phyloP scores from a whole-genome alignment of 257 asterid genomes.

The Ocimum tenuiflorum region DNA sequence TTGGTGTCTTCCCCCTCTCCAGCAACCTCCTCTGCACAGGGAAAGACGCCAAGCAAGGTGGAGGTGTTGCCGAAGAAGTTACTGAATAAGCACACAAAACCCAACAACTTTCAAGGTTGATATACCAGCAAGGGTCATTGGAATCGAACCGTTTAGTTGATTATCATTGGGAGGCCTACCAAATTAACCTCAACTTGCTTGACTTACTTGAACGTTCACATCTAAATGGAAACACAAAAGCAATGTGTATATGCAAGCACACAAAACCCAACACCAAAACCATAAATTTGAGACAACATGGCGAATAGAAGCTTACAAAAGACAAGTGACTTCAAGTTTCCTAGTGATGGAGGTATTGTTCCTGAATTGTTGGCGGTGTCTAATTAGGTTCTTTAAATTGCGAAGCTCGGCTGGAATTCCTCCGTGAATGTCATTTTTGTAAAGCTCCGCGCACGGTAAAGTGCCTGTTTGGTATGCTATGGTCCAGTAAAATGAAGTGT shows the following conservation, averaged over 20 bases:
- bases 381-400: constrained; percentile 70
- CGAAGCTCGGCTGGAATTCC: constrained; percentile 79
- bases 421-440: constrained; percentile 81
- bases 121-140: constrained; percentile 46
- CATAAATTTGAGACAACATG: not conserved
- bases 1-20: no score
- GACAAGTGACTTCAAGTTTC: constrained; percentile 69
- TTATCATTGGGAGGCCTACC: constrained; percentile 76
- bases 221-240: not conserved
- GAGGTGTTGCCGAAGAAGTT: no score
- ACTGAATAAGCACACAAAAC: no score
- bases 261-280: constrained; percentile 9
- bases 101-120: constrained; percentile 75
- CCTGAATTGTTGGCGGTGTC: constrained; percentile 90
- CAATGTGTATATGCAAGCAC: not conserved
- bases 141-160: constrained; percentile 55
- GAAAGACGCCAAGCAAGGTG: no score
- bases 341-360: constrained; percentile 62
- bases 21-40: no score
- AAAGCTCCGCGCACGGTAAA: no score
- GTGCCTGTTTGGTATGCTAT: no score
- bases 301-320: constrained; percentile 58
- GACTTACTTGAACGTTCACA: no score
- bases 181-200: not conserved
- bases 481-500: no score